Base-by-base conservation (phyloP, 2,329 filamentous ascomycete species). In the Colletotrichum filicis region DNA sequence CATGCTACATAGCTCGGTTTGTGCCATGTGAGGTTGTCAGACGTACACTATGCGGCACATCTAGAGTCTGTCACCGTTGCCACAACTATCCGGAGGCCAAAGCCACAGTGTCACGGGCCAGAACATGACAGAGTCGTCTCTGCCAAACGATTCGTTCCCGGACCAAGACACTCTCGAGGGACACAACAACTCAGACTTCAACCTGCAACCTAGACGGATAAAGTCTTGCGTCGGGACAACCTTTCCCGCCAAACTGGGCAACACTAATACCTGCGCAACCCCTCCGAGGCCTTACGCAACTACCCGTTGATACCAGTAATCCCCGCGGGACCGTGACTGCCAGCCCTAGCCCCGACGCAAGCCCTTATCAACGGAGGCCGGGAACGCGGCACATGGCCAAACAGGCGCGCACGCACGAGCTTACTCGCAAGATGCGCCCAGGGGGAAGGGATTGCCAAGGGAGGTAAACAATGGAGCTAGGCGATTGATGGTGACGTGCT, bases 151-250 rank as follows among this genome's bases (percentile, higher is more conserved):
- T 73, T 65, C 65, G 46, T 32, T 35, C 12, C 28, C 3, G 19
- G 16, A 58, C 28, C 26, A 61, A 73, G 66, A 65, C 70, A 73
- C 32, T 35, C 28, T 32, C 24, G 19, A 19, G 14, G 32, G 32
- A 35, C 32, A 35, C 32, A 35, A 35, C 11, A 35, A 35, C 32
- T 5, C 37, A 42, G 37, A 19, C 5, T 8, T 7, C 37, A 42
- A 42, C 37, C 6, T 19, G 37, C 14, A 42, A 7, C 14, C 14
- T 5, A 42, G 62, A 14, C 14, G 22, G 30, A 22, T 19, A 30
- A 19, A 28, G 49, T 35, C 12, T 42, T 28, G 37, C 49, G 12
- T 14, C 35, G 42, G 16, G 8, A 22, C 28, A 37, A 16, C 52
- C 49, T 26, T n/a, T 57, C 46, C 30, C 35, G 59, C 53, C 7